Evolutionary conservation across 2,329 filamentous ascomycete species (phyloP), one percentile per base, ranked within the genome.

Genomic region (Monosporascus sp.): DNA sequence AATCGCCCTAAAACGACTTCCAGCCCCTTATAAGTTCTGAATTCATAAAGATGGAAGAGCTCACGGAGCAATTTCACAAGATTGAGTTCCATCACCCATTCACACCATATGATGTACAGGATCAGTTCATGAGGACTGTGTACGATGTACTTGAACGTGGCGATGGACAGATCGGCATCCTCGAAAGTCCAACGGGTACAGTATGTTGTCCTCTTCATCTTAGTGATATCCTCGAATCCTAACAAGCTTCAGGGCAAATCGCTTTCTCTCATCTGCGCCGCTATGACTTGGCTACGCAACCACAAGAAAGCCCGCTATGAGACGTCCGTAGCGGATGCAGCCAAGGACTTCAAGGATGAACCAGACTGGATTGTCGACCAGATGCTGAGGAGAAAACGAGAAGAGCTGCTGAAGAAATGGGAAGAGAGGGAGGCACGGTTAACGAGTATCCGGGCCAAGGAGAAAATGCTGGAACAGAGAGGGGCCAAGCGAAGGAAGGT

Each of bases 131-230:
- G 92, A 84, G 79, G 60, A 81, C 87, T 1, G 79, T 94, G 5
- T 96, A 96, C 66, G 73, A 83, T 48, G 89, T 90, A 55, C 81
- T 96, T 25, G 85, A 95, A 60, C 65, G 64, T 24, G 81, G 81
- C 5, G 70, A 87, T 42, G 86, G 89, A 8, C 89, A 92, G 64
- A 78, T 96, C 47, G 92, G 89, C 31, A 91, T 97, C 44, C 85
- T 97, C 46, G 92, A 97, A 67, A 96, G 90, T 46, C 92, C 92
- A n/a, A 97, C 92, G 42, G 92, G 92, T 69, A 88, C 83, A 57
- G 79, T 80, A 66, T 58, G 72, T 70, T n/a, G 25, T 36, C 49
- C 3, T 15, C 39, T 46, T 41, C 22, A 42, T 46, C 42, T 31
- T 3, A 39, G 5, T 18, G 22, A 17, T n/a, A 8, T 18, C 14